These are phyloP conservation scores for Aureobasidium vineae DNA, from an alignment of 2,329 filamentous ascomycete genomes.

Conservation along the genomic window DNA sequence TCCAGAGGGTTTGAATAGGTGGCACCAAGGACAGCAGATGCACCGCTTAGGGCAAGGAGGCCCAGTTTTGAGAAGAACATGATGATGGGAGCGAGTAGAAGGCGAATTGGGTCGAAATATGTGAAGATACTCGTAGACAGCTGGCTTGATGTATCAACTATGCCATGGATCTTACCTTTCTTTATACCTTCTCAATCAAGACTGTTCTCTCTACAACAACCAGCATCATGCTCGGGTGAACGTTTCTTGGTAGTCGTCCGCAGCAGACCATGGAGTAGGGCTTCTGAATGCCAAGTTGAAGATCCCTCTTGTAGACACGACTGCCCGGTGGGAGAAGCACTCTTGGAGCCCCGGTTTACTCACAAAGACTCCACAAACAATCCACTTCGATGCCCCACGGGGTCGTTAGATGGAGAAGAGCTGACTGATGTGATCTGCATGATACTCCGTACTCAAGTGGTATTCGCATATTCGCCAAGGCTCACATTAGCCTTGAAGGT, in stretches of 20 bases:
- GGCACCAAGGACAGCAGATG: constrained; percentile 25
- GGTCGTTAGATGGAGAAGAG: background rate
- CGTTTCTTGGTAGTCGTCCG: background rate
- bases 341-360: background rate
- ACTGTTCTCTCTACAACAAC: too few relatives aligned
- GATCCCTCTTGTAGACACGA: background rate
- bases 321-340: background rate
- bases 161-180: background rate
- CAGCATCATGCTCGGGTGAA: constrained; percentile 4
- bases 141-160: background rate
- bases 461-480: constrained; percentile 4
- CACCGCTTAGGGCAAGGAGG: constrained; percentile 14
- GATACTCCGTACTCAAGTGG: background rate
- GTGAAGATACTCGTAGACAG: background rate
- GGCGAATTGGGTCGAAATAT: background rate
- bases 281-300: constrained; percentile 15
- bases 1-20: constrained; percentile 56
- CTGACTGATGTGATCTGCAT: background rate
- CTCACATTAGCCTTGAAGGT: constrained; percentile 16
- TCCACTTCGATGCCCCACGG: background rate
- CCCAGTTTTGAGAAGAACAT: constrained; percentile 16
- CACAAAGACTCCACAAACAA: background rate
- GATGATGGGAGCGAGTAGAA: background rate
- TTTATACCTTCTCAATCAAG: background rate
- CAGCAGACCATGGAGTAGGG: background rate